Conservation (phyloP, 2,329 filamentous ascomycete species). For the Penicillium janthinellum region DNA sequence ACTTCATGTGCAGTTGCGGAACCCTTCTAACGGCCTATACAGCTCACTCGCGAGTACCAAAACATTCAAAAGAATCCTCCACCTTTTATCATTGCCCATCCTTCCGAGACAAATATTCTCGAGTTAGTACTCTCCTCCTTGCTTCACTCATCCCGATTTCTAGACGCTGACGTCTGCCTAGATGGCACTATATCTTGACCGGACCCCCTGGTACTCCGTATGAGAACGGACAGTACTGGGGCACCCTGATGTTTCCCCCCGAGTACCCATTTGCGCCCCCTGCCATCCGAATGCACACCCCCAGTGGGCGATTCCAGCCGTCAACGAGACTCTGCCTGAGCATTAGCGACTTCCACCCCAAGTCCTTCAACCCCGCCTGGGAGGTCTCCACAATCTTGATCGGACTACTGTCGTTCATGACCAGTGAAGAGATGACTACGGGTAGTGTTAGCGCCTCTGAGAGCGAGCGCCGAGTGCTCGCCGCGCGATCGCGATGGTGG, state of each 20-base stretch:
- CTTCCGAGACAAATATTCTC: constrained; percentile 86
- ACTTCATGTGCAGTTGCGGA: background rate
- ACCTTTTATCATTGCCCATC: constrained; percentile 85
- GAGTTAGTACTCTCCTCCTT: constrained; percentile 60
- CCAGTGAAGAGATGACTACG: constrained; percentile 97
- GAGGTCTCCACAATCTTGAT: constrained; percentile 96
- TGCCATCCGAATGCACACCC: constrained; percentile 98
- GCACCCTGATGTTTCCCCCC: constrained; percentile 88
- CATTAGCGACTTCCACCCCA: constrained; percentile 97
- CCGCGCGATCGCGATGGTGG: constrained; percentile 86
- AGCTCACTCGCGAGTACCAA: constrained; percentile 66
- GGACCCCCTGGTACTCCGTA: constrained; percentile 94
- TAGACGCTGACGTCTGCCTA: constrained; percentile 37
- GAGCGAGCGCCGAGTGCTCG: constrained; percentile 75
- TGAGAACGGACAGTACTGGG: constrained; percentile 95
- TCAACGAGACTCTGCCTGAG: constrained; percentile 89
- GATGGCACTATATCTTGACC: constrained; percentile 94
- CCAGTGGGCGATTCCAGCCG: constrained; percentile 91
- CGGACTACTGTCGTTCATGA: constrained; percentile 96
- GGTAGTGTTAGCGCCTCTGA: constrained; percentile 79
- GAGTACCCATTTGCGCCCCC: constrained; percentile 98
- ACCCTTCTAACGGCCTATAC: constrained; percentile 17
- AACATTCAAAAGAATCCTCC: constrained; percentile 74
- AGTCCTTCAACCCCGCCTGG: constrained; percentile 98
- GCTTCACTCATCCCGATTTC: background rate